These are phyloP conservation scores for Gynandropsis gynandra DNA, from an alignment of 345 rosid species.

Conservation along the genomic window DNA sequence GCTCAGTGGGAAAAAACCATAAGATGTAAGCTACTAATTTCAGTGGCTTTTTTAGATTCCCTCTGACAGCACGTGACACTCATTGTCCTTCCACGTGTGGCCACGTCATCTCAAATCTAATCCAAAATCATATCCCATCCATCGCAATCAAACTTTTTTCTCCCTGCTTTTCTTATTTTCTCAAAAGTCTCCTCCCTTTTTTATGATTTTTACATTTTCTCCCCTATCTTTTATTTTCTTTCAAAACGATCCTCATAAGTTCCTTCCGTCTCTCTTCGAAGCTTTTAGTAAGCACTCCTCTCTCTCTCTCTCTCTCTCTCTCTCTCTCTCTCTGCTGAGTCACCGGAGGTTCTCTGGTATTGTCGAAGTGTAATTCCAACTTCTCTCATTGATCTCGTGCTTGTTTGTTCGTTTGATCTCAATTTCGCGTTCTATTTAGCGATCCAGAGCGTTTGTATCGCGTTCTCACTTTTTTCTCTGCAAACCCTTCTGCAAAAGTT, in stretches of 20 bases:
- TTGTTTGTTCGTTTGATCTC: constrained; percentile 7
- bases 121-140: constrained; percentile 22
- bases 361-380: constrained; percentile 8
- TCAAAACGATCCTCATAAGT: too few relatives aligned
- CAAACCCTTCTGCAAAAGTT: not conserved
- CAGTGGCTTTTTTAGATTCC: not conserved
- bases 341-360: constrained; percentile 30
- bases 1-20: too few relatives aligned
- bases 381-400: not conserved
- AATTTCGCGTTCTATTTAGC: not conserved
- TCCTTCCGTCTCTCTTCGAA: not conserved
- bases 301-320: constrained; percentile 1
- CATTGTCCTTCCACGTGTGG: constrained; percentile 10
- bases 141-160: too few relatives aligned
- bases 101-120: constrained; percentile 31
- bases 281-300: constrained; percentile 8
- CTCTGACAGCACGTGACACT: constrained; percentile 6
- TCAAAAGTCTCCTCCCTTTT: too few relatives aligned
- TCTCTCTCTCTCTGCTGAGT: constrained; percentile 37
- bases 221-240: too few relatives aligned
- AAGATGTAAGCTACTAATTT: not conserved
- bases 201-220: too few relatives aligned
- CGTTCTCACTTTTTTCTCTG: not conserved
- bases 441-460: not conserved
- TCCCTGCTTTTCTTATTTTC: too few relatives aligned